phyloP scores from a whole-genome alignment of 495 filamentous ascomycete species.

The Pyrenopolyporus hunteri region DNA sequence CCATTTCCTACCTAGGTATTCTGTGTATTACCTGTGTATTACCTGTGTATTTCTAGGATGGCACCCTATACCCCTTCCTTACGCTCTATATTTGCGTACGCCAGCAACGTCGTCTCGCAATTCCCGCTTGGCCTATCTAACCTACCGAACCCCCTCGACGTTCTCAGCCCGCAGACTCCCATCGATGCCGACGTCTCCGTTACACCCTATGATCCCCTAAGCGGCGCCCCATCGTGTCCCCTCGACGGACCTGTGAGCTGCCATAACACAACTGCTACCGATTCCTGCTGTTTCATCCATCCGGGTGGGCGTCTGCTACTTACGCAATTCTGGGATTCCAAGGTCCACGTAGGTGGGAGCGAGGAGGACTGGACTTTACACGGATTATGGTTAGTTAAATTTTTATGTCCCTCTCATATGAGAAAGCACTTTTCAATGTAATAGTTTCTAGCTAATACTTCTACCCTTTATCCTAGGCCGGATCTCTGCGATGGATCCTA shows the following conservation, averaged over 20 bases:
- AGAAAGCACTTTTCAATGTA: not conserved
- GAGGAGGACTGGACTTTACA: constrained; percentile 85
- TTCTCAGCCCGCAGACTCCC: constrained; percentile 25
- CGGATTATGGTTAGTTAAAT: constrained; percentile 68
- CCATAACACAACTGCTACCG: constrained; percentile 52
- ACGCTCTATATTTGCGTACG: constrained; percentile 33
- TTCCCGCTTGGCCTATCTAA: constrained; percentile 33
- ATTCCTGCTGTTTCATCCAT: constrained; percentile 82
- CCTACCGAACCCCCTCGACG: constrained; percentile 23
- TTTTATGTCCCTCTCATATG: not conserved
- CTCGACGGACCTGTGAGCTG: constrained; percentile 56
- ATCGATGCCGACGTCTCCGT: constrained; percentile 23
- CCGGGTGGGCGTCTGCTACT: constrained; percentile 79
- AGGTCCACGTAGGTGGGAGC: constrained; percentile 69
- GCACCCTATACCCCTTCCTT: constrained; percentile 30
- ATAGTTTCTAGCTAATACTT: not conserved
- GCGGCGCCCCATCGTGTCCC: constrained; percentile 49
- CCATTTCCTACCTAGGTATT: not conserved
- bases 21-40: too few relatives aligned
- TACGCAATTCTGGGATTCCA: constrained; percentile 88
- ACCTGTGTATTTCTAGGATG: constrained; percentile 24
- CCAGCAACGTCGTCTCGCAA: constrained; percentile 39
- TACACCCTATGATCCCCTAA: constrained; percentile 46
- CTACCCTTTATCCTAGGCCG: constrained; percentile 56
- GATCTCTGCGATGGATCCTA: constrained; percentile 85